Conservation (phyloP, 2,329 filamentous ascomycete genomes). For the Fusarium sp. region DNA sequence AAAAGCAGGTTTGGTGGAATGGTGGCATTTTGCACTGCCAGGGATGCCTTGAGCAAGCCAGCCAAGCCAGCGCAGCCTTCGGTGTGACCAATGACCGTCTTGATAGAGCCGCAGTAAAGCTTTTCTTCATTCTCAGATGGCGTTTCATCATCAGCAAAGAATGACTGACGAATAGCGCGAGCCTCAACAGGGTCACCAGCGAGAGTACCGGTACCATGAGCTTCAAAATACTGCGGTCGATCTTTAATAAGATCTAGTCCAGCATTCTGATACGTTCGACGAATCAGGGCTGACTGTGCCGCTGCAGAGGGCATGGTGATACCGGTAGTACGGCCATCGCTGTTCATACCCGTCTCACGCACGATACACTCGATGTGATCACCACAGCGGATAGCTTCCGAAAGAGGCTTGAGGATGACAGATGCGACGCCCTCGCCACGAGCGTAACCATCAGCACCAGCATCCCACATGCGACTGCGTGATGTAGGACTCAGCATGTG, state of each 20-base stretch:
- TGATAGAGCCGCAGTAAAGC: slow-evolving; percentile 2
- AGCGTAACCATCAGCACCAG: slow-evolving; percentile 9
- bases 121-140: background rate
- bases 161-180: background rate
- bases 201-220: background rate
- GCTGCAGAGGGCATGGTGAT: background rate
- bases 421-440: slow-evolving; percentile 16
- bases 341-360: background rate
- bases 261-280: background rate
- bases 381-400: slow-evolving; percentile 49
- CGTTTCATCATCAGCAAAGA: background rate
- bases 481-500: slow-evolving; percentile 48
- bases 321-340: background rate
- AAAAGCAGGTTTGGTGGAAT: slow-evolving; percentile 51
- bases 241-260: background rate
- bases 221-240: slow-evolving; percentile 6
- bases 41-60: background rate
- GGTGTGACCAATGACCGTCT: background rate
- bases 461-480: slow-evolving; percentile 21
- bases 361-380: slow-evolving; percentile 53
- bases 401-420: slow-evolving; percentile 14
- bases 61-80: slow-evolving; percentile 1
- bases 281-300: background rate
- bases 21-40: background rate
- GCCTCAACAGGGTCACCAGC: slow-evolving; percentile 2